Evolutionary conservation across 2,329 filamentous ascomycete species (phyloP).

Genomic region (Furcasterigmium sp.): DNA sequence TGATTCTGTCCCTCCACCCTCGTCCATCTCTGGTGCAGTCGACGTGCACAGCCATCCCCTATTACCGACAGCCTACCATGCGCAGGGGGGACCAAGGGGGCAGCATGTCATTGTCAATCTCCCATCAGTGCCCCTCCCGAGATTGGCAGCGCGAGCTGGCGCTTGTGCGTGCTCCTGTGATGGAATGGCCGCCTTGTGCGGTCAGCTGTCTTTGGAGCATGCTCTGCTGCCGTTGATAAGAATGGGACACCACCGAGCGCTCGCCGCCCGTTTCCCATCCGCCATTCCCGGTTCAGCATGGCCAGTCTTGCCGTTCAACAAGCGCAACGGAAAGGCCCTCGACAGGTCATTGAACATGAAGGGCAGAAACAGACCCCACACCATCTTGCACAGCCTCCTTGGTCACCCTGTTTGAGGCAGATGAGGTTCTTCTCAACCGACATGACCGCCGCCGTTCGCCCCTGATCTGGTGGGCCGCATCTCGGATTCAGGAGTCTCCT

Average conservation of each 20-base stretch:
- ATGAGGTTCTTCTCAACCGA: constrained; percentile 1
- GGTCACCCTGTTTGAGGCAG: constrained; percentile 5
- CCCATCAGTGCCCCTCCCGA: not conserved
- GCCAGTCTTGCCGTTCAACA: too few relatives aligned
- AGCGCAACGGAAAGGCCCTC: not conserved
- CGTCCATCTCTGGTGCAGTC: not conserved
- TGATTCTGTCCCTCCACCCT: not conserved
- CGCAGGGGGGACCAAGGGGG: too few relatives aligned
- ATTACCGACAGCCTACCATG: not conserved
- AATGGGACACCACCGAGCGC: too few relatives aligned
- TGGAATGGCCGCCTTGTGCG: too few relatives aligned
- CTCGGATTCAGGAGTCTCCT: too few relatives aligned
- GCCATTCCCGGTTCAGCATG: too few relatives aligned
- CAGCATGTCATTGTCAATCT: too few relatives aligned
- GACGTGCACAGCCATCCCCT: not conserved
- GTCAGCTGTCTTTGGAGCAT: too few relatives aligned
- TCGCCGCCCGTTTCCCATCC: too few relatives aligned
- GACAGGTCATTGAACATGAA: not conserved
- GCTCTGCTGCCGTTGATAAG: too few relatives aligned
- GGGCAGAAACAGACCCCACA: constrained; percentile 1
- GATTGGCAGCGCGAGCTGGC: not conserved
- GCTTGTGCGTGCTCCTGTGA: too few relatives aligned
- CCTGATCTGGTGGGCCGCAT: too few relatives aligned
- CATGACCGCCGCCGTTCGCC: not conserved
- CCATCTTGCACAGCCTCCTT: constrained; percentile 6